phyloP scores from a whole-genome alignment of 345 rosid genomes.

The Stellera chamaejasme region DNA sequence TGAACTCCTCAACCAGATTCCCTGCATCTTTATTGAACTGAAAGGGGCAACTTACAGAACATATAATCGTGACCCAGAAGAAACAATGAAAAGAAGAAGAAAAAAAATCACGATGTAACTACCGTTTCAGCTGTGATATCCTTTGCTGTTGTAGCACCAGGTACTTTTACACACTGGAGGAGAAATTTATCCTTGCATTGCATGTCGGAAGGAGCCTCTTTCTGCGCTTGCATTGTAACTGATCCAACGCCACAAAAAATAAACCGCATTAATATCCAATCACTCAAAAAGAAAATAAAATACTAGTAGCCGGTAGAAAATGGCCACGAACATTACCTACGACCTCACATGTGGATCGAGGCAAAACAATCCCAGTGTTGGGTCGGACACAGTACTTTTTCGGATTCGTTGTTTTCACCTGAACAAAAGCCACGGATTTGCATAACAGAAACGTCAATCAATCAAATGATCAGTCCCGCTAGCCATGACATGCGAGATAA shows the following conservation, averaged over 20 bases:
- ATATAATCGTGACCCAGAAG: conserved; percentile 7
- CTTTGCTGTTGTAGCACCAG: conserved; percentile 40
- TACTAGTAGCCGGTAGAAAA: background rate
- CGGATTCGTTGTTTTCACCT: conserved; percentile 85
- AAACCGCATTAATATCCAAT: background rate
- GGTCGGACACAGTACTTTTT: conserved; percentile 83
- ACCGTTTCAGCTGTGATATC: conserved; percentile 77
- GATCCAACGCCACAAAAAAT: conserved; percentile 13
- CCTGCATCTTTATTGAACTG: conserved; percentile 78
- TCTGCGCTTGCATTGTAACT: conserved; percentile 88
- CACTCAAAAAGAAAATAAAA: background rate
- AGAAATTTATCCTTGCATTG: conserved; percentile 83
- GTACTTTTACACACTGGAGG: conserved; percentile 57
- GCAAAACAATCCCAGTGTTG: conserved; percentile 63
- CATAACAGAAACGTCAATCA: background rate
- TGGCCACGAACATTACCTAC: conserved; percentile 30
- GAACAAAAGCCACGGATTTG: conserved; percentile 14
- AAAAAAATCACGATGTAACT: background rate
- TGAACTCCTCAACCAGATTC: conserved; percentile 64
- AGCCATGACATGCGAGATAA: too few species aligned
- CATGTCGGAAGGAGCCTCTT: conserved; percentile 68
- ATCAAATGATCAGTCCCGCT: background rate
- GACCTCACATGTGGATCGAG: conserved; percentile 58
- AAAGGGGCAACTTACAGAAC: conserved; percentile 9
- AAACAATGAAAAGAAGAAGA: background rate